A percentile compares a stretch with the other conserved stretches of the same genome.
These are phyloP conservation scores for Vitis rupestris DNA, from an alignment of 164 flowering plant species.

Conservation along the genomic window DNA sequence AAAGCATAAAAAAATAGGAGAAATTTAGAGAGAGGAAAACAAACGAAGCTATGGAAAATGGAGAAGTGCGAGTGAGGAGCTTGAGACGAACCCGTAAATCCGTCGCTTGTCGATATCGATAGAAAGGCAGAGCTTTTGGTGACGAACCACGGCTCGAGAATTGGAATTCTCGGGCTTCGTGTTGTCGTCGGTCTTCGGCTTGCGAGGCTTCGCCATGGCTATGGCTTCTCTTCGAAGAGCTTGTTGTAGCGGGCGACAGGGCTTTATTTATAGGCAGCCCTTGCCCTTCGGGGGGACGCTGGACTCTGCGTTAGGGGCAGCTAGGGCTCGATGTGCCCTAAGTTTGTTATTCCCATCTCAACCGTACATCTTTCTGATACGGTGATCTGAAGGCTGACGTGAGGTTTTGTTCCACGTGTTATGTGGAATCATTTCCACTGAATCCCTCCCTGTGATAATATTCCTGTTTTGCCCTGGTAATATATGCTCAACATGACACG, in stretches of 20 bases:
- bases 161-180: conserved; percentile 48
- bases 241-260: neutral
- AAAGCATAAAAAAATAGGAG: conserved; percentile 1
- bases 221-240: neutral
- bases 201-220: conserved; percentile 89
- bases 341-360: too few species aligned
- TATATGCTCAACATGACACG: too few species aligned
- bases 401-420: too few species aligned
- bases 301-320: too few species aligned
- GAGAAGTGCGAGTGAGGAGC: neutral
- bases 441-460: too few species aligned
- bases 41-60: neutral
- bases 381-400: too few species aligned
- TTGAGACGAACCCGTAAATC: conserved; percentile 62
- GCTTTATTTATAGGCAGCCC: neutral
- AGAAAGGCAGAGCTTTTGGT: conserved; percentile 93
- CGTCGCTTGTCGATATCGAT: conserved; percentile 68
- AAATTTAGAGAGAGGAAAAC: conserved; percentile 1
- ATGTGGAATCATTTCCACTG: too few species aligned
- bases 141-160: conserved; percentile 66
- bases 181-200: conserved; percentile 73
- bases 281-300: too few species aligned
- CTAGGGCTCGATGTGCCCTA: too few species aligned
- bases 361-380: too few species aligned
- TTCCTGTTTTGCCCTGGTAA: too few species aligned